Conservation (phyloP, 768 basidiomycete species). For the Panaeolus cyanescens region DNA sequence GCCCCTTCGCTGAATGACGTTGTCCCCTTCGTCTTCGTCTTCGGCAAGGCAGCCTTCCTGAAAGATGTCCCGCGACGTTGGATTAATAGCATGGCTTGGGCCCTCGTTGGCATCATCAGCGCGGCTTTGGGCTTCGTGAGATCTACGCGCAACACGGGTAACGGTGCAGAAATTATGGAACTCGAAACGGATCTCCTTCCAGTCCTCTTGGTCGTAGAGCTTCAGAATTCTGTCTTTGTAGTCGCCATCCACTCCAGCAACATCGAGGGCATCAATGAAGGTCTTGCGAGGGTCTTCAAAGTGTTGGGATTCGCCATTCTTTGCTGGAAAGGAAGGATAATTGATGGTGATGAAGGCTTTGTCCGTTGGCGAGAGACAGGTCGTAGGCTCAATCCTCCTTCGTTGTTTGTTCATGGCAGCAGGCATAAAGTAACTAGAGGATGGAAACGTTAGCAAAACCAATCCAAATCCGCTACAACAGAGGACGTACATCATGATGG, state of each 20-base stretch:
- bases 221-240: background rate
- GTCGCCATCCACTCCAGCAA: slow-evolving; percentile 5
- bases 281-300: background rate
- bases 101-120: too few relatives aligned
- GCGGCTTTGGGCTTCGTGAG: background rate
- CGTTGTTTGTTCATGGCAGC: slow-evolving; percentile 12
- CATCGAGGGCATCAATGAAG: slow-evolving; percentile 6
- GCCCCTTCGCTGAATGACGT: too few relatives aligned
- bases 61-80: too few relatives aligned
- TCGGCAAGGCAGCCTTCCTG: background rate
- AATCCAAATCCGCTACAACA: background rate
- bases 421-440: slow-evolving; percentile 23
- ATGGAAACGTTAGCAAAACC: background rate
- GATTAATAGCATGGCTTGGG: background rate
- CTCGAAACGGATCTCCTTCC: slow-evolving; percentile 7
- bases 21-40: background rate
- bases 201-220: slow-evolving; percentile 4
- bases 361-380: slow-evolving; percentile 13
- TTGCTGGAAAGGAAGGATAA: slow-evolving; percentile 13
- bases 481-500: slow-evolving; percentile 18
- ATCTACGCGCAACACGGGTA: slow-evolving; percentile 8
- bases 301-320: background rate
- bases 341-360: slow-evolving; percentile 18
- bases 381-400: slow-evolving; percentile 12
- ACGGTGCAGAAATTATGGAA: slow-evolving; percentile 9